Percentiles rank a stretch among this genome's conserved stretches.
These are phyloP conservation scores for Gorgonomyces haynaldii DNA, from an alignment of 192 early-diverging fungal genomes.

Conservation along the genomic window DNA sequence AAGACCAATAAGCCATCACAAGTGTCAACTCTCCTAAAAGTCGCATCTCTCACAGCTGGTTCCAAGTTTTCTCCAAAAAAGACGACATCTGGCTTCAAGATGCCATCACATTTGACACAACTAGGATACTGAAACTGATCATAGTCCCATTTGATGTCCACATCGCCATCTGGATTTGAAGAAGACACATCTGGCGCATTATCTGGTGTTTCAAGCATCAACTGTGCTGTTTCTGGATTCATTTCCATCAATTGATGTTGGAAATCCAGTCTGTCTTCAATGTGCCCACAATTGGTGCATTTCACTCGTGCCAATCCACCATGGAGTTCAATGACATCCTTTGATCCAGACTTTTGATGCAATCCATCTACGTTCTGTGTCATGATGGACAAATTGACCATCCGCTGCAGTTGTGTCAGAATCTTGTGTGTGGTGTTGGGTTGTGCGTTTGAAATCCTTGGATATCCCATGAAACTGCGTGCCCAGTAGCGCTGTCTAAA, in stretches of 20 bases:
- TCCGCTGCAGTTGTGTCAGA: slow-evolving; percentile 39
- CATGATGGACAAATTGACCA: slow-evolving; percentile 46
- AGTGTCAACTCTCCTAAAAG: slow-evolving; percentile 48
- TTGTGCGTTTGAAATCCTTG: slow-evolving; percentile 47
- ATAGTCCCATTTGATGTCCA: slow-evolving; percentile 47
- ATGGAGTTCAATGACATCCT: slow-evolving; percentile 68
- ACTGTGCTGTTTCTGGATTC: slow-evolving; percentile 57
- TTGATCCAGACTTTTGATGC: slow-evolving; percentile 46
- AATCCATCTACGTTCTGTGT: slow-evolving; percentile 92
- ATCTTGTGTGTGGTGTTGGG: slow-evolving; percentile 67
- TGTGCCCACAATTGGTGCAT: slow-evolving; percentile 59
- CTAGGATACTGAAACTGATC: slow-evolving; percentile 58
- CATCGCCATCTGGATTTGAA: slow-evolving; percentile 75
- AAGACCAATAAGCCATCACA: slow-evolving; percentile 58
- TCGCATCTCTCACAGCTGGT: slow-evolving; percentile 29
- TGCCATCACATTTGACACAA: slow-evolving; percentile 53
- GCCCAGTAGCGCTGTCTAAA: slow-evolving; percentile 85
- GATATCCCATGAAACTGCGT: slow-evolving; percentile 73
- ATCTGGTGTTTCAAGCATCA: slow-evolving; percentile 20
- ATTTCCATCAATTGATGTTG: slow-evolving; percentile 52
- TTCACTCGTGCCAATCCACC: slow-evolving; percentile 62
- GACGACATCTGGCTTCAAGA: slow-evolving; percentile 54
- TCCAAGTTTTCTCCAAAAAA: slow-evolving; percentile 87
- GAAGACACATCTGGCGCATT: slow-evolving; percentile 19
- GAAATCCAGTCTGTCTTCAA: slow-evolving; percentile 41